These are phyloP conservation scores for Dunaliella primolecta DNA, from an alignment of 139 green algal species.

Conservation along the genomic window DNA sequence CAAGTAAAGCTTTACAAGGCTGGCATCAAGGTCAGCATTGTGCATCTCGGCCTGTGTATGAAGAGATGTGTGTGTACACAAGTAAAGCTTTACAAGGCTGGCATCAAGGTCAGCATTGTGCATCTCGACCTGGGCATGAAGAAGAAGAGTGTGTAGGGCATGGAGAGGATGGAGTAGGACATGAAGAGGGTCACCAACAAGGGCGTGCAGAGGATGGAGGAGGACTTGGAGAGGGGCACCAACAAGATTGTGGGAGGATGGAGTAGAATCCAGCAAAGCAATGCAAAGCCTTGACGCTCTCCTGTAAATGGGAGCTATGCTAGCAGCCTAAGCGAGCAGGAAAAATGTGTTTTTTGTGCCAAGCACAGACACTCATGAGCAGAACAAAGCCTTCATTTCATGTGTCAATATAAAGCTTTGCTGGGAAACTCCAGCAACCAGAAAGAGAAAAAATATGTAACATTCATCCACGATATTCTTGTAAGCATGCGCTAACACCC, in stretches of 20 bases:
- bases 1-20: background rate
- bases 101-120: background rate
- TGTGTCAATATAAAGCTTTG: background rate
- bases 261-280: background rate
- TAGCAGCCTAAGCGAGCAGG: background rate
- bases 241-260: background rate
- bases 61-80: background rate
- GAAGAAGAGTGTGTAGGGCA: background rate
- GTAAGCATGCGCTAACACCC: background rate
- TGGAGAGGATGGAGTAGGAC: background rate
- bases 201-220: background rate
- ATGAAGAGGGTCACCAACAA: background rate
- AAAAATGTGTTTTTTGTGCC: background rate
- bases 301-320: background rate
- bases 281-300: too few species aligned
- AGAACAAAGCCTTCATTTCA: background rate
- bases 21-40: background rate
- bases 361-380: background rate
- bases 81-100: background rate
- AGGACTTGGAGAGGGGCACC: background rate
- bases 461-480: too few species aligned
- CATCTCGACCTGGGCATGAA: background rate
- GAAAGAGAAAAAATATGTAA: background rate
- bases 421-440: background rate
- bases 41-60: background rate